Percentiles rank a stretch among this genome's conserved stretches.
Conservation (phyloP, 257 asterid species). For the Oldenlandia corymbosa region DNA sequence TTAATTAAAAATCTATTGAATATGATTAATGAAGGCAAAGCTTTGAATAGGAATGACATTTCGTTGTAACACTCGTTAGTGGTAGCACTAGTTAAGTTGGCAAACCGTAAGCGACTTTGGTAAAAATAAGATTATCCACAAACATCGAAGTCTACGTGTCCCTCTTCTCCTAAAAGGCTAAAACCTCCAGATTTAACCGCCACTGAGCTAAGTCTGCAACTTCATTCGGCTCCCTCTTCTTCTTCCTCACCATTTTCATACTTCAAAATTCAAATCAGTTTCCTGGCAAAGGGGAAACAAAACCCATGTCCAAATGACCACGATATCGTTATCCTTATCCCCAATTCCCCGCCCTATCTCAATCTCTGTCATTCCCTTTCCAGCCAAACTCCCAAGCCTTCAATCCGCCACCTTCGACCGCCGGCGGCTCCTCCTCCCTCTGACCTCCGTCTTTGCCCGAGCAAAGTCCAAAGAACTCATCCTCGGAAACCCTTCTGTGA, state of each 20-base stretch:
- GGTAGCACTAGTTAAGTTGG: too few relatives aligned
- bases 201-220: too few relatives aligned
- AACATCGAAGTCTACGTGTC: conserved; percentile 12
- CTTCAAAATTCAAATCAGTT: background rate
- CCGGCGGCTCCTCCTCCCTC: conserved; percentile 24
- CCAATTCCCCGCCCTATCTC: conserved; percentile 27
- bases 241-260: background rate
- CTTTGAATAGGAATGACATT: too few relatives aligned
- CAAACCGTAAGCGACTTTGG: too few relatives aligned
- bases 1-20: too few relatives aligned
- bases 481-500: conserved; percentile 78
- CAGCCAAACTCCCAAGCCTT: conserved; percentile 35
- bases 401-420: conserved; percentile 27
- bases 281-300: too few relatives aligned
- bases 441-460: conserved; percentile 32
- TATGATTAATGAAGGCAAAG: too few relatives aligned
- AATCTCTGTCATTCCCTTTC: conserved; percentile 15
- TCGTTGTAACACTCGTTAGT: too few relatives aligned
- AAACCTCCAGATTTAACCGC: too few relatives aligned
- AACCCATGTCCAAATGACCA: conserved; percentile 41
- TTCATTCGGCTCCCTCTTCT: background rate
- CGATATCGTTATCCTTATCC: conserved; percentile 42
- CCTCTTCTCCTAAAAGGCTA: background rate
- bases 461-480: conserved; percentile 61
- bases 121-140: too few relatives aligned